Conservation (phyloP, 176 grass and related monocot genomes). For the Oryza brachyantha region DNA sequence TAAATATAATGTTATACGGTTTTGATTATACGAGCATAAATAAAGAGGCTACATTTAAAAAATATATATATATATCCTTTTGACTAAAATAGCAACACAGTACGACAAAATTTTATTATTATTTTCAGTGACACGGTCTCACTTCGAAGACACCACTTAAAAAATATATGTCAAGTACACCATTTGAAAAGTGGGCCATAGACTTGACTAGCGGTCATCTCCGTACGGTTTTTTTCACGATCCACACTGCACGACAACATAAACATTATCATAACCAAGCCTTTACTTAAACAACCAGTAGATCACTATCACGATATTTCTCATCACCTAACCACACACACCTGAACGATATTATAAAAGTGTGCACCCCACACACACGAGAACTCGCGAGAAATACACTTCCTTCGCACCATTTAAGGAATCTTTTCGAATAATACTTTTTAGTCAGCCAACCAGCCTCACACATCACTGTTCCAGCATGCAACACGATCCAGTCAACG, state of each 20-base stretch:
- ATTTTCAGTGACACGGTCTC: neutral
- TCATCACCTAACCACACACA: neutral
- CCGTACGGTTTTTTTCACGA: neutral
- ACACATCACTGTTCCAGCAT: neutral
- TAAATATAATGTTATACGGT: too few species aligned
- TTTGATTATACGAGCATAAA: too few species aligned
- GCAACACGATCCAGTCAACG: neutral
- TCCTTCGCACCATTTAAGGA: too few species aligned
- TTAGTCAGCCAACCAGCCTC: neutral
- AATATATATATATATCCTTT: too few species aligned
- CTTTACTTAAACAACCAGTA: neutral
- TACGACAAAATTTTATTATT: too few species aligned
- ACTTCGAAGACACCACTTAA: too few species aligned
- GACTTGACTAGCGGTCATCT: neutral
- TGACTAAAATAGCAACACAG: too few species aligned
- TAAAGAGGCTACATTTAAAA: too few species aligned
- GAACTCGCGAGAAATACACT: neutral
- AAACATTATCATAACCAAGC: neutral
- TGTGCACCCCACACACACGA: neutral
- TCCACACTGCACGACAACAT: neutral
- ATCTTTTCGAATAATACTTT: neutral
- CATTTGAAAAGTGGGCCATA: neutral
- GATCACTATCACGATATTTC: neutral
- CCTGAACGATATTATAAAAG: neutral
- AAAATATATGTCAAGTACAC: too few species aligned